Base-by-base conservation (phyloP, 2,329 filamentous ascomycete species). In the Akanthomyces dipterigenus region DNA sequence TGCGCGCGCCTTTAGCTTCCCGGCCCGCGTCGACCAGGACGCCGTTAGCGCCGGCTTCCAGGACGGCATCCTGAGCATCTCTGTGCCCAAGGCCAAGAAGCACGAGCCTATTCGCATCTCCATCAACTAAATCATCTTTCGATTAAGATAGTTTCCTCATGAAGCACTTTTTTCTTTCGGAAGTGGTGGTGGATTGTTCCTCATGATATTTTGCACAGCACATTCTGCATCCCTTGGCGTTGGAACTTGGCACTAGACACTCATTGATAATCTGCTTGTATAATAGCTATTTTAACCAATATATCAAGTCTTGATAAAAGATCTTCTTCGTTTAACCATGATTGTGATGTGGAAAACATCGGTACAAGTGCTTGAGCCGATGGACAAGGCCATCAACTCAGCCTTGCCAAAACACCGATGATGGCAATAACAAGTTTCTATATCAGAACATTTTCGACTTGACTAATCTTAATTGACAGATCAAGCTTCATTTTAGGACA, bases 1-100 rank as follows among this genome's bases (percentile, higher is more conserved):
- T 76, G 80, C 82, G 54, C 83, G 88, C 65, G 83, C 80, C 63
- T 90, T 90, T 77, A 83, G 77, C 71, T 90, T 91, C 77, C 85
- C 87, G 0, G 74, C 75, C 57, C 82, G 81, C 31, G 80, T 91
- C 63, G 84, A 89, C 69, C 81, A 84, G 67, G 83, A 86, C 18
- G 74, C 69, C 3, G 87, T 91, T 60, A 78, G 73, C 49, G 88
- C 88, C 55, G 79, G 71, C 59, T 82, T 90, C 67, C 82, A 84
- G 73, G 82, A 90, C 63, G 88, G 88, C 31, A 78, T 90, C 64
- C 77, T 91, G 65, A 83, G 72, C 66, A 79, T 91, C 63, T 69
- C 78, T 28, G 82, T 90, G 20, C 88, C 88, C 55, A 90, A 89
- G 80, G 81, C 82, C 26, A 83, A 81, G 76, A 85, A 82, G 79